These are phyloP conservation scores for Xylariaceae sp. DNA, from an alignment of 2,329 filamentous ascomycete species.

Conservation along the genomic window DNA sequence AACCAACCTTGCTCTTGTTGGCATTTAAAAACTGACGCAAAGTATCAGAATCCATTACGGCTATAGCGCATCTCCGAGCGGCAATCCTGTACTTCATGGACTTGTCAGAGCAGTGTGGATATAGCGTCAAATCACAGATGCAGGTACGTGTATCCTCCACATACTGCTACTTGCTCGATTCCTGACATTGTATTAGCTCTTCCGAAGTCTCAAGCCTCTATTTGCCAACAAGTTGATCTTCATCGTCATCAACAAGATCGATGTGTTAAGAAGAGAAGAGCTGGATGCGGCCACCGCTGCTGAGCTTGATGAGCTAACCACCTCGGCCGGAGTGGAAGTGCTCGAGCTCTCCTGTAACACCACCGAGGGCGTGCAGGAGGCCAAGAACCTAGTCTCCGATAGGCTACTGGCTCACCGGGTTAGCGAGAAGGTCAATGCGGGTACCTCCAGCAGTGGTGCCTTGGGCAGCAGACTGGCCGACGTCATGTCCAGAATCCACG, in stretches of 20 bases:
- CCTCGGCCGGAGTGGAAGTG: constrained; percentile 85
- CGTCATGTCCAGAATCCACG: constrained; percentile 90
- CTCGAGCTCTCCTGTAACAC: constrained; percentile 92
- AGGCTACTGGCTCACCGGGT: constrained; percentile 88
- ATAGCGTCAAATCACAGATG: constrained; percentile 87
- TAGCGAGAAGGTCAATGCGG: constrained; percentile 91
- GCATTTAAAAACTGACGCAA: constrained; percentile 3
- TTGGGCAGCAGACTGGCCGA: constrained; percentile 80
- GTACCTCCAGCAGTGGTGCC: constrained; percentile 68
- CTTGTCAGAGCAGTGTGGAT: constrained; percentile 62
- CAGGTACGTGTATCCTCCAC: constrained; percentile 35
- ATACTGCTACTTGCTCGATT: neutral
- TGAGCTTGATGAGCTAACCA: constrained; percentile 72
- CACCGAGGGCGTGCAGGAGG: constrained; percentile 85
- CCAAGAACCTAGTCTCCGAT: constrained; percentile 93
- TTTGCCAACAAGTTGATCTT: constrained; percentile 98
- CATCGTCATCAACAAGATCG: constrained; percentile 97
- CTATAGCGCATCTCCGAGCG: constrained; percentile 91
- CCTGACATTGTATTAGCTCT: constrained; percentile 47
- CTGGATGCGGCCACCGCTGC: constrained; percentile 72
- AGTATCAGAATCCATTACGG: constrained; percentile 72
- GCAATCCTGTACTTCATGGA: constrained; percentile 99
- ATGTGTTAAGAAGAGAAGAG: constrained; percentile 82
- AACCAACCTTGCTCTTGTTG: neutral
- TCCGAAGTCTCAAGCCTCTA: constrained; percentile 92